Evolutionary conservation across 805 yeast species (phyloP).

Genomic region (Lipomyces orientalis): DNA sequence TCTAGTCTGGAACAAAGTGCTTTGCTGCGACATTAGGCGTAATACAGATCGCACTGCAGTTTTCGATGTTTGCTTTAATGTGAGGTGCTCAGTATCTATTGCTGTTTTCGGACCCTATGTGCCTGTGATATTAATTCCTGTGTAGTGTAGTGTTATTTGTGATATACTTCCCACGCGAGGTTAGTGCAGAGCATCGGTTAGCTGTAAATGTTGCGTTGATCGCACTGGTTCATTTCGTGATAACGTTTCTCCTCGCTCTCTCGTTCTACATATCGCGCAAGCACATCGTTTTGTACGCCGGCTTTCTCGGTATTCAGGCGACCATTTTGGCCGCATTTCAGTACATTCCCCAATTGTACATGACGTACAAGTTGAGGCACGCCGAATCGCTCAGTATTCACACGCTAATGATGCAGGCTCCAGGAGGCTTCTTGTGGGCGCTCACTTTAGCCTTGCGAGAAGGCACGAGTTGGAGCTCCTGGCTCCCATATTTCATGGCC

Average conservation of each 20-base stretch:
- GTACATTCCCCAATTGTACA: slow-evolving; percentile 77
- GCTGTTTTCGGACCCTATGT: not conserved
- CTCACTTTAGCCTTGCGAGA: slow-evolving; percentile 70
- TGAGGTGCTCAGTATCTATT: slow-evolving; percentile 11
- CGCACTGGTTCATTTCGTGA: slow-evolving; percentile 47
- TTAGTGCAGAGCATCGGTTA: slow-evolving; percentile 8
- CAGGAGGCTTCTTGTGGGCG: slow-evolving; percentile 86
- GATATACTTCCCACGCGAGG: slow-evolving; percentile 26
- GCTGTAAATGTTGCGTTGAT: slow-evolving; percentile 43
- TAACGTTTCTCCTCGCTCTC: slow-evolving; percentile 48
- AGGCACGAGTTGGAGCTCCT: slow-evolving; percentile 84
- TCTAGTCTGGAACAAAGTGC: slow-evolving; percentile 58
- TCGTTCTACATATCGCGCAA: slow-evolving; percentile 15
- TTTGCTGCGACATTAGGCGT: slow-evolving; percentile 68
- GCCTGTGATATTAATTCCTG: slow-evolving; percentile 4
- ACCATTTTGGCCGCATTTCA: slow-evolving; percentile 69
- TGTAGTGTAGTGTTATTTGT: slow-evolving; percentile 27
- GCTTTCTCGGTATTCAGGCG: slow-evolving; percentile 67
- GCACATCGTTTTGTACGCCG: slow-evolving; percentile 47
- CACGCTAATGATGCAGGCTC: slow-evolving; percentile 87
- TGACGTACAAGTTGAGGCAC: slow-evolving; percentile 71
- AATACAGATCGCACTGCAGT: slow-evolving; percentile 68
- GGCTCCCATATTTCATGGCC: slow-evolving; percentile 80
- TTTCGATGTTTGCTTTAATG: slow-evolving; percentile 63
- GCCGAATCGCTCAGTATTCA: slow-evolving; percentile 80